A percentile compares a stretch with the other conserved stretches of the same genome.
These are phyloP conservation scores for Fusarium chaquense DNA, from an alignment of 2,329 filamentous ascomycete genomes.

Conservation along the genomic window DNA sequence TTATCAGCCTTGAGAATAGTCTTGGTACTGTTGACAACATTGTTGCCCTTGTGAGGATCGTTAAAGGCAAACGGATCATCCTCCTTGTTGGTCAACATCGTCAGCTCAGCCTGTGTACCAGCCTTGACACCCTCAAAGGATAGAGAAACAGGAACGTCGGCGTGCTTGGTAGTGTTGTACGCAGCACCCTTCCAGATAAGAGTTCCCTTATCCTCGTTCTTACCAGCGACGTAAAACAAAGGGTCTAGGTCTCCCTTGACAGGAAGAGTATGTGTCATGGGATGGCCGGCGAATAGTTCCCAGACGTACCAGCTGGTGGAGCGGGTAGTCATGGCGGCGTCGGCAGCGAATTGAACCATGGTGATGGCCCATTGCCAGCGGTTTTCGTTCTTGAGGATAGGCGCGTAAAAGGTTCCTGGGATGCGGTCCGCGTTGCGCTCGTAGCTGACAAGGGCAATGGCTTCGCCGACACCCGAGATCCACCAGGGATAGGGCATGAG, in stretches of 20 bases:
- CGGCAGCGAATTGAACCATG: conserved; percentile 62
- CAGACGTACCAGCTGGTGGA: conserved; percentile 65
- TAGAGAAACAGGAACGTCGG: conserved; percentile 59
- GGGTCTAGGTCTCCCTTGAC: conserved; percentile 58
- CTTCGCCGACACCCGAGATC: conserved; percentile 71
- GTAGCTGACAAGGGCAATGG: conserved; percentile 72
- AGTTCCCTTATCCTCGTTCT: conserved; percentile 55
- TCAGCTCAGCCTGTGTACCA: conserved; percentile 58
- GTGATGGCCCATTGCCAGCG: conserved; percentile 65
- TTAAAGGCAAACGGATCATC: conserved; percentile 59
- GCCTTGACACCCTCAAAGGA: conserved; percentile 58
- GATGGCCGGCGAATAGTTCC: conserved; percentile 61
- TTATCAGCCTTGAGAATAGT: conserved; percentile 56
- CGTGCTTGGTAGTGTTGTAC: conserved; percentile 63
- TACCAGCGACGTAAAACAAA: conserved; percentile 64
- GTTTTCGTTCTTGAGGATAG: conserved; percentile 63
- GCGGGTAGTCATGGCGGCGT: conserved; percentile 61
- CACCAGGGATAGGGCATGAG: conserved; percentile 65
- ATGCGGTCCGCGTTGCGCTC: conserved; percentile 74
- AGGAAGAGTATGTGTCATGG: conserved; percentile 61
- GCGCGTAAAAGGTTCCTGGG: conserved; percentile 65
- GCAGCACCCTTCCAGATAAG: conserved; percentile 65
- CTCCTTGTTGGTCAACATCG: conserved; percentile 58
- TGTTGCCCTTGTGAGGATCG: conserved; percentile 58
- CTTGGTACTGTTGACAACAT: conserved; percentile 61